phyloP scores from a whole-genome alignment of 164 flowering plant species.

The Vitis vinifera region DNA sequence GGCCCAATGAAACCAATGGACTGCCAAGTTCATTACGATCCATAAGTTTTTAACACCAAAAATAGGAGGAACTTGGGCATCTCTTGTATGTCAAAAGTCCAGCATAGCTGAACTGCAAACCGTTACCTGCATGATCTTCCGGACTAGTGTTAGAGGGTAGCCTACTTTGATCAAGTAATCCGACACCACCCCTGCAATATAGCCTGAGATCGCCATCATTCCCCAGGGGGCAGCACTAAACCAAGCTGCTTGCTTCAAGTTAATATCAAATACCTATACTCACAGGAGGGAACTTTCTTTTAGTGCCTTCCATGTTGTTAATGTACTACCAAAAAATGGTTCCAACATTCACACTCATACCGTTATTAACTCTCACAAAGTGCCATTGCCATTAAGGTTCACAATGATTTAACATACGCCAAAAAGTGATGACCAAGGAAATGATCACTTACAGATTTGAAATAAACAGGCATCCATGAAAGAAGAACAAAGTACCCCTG shows the following conservation, averaged over 20 bases:
- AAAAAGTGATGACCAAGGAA: too few relatives aligned
- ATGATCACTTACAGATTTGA: conserved; percentile 70
- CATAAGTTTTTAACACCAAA: too few relatives aligned
- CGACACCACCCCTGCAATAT: conserved; percentile 68
- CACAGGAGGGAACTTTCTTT: neutral
- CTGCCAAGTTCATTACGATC: conserved; percentile 32
- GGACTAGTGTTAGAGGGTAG: conserved; percentile 61
- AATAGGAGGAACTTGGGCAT: too few relatives aligned
- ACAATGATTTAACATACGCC: too few relatives aligned
- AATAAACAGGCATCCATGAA: conserved; percentile 98
- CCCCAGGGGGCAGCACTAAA: conserved; percentile 99
- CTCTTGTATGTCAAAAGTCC: too few relatives aligned
- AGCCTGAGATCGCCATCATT: conserved; percentile 88
- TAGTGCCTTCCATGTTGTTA: neutral
- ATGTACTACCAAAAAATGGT: too few relatives aligned
- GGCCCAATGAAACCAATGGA: conserved; percentile 96
- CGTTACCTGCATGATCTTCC: conserved; percentile 94
- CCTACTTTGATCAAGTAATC: conserved; percentile 72
- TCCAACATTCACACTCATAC: neutral
- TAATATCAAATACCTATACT: conserved; percentile 76
- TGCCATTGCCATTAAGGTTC: too few relatives aligned
- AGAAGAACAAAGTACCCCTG: conserved; percentile 99
- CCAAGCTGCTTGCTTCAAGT: conserved; percentile 97
- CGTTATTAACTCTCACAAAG: neutral
- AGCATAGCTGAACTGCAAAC: neutral